Base-by-base conservation (phyloP, 148 eudicot genomes). In the Vaccinium vitisidaea region DNA sequence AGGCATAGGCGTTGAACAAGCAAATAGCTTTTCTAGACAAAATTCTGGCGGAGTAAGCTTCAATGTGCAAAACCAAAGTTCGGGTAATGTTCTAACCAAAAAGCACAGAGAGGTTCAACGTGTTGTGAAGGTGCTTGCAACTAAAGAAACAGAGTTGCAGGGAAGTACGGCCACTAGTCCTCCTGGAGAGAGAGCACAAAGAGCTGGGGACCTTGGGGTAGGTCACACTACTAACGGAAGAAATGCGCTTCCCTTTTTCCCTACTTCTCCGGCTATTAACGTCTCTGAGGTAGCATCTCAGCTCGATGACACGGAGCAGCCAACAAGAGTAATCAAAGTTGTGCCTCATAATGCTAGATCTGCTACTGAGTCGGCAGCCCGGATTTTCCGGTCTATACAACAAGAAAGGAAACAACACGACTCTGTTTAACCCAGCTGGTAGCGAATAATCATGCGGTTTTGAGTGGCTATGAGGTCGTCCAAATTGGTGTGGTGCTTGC, bases 301-400 rank as follows among this genome's bases (percentile, higher is more conserved):
- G 77, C 75, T 80, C 39, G 83, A 67, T 25, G 87, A 63, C 23
- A 59, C 67, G 12, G 89, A 92, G n/a, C 87, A 85, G 58, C 89
- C 88, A 5, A 49, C 90, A 4, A 91, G 93, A 77, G 98, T 93
- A 30, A 92, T 95, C 84, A 93, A 84, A 83, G 98, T 93, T 6
- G 95, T 95, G 86, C 98, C 98, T 69, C 97, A 87, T 69, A 92
- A 92, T 75, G 90, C 90, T 5, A 84, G 88, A 81, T 91, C 96
- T 36, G 94, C 96, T 0, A 90, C 89, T 21, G 97, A 92, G 84
- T 91, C 94, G 3, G 96, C 90, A 30, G 94, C 93, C 65, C 91
- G 98, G 53, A 92, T 95, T 65, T 91, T 95, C 87, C 90, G 80
- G 86, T 95, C 98, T 30, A 93, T 95, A 85, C 97, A 93, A 84